Percentiles rank a stretch among this genome's conserved stretches.
phyloP scores from a whole-genome alignment of 352 stramenopile species.

The Phytopythium sindhum region DNA sequence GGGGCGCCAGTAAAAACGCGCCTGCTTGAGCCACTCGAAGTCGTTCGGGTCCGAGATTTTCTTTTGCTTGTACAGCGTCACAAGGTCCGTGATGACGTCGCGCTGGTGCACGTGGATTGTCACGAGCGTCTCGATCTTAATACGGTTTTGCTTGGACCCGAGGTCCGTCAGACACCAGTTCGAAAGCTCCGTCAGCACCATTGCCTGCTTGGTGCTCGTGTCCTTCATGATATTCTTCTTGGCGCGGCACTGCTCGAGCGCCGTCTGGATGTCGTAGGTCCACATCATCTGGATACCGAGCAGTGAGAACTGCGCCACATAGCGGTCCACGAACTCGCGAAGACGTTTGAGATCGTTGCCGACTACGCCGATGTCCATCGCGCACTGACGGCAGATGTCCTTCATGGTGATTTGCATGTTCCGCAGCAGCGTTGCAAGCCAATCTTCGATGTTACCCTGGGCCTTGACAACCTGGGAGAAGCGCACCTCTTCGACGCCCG shows the following conservation, averaged over 20 bases:
- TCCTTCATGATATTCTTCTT: constrained; percentile 99
- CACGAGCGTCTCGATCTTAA: constrained; percentile 98
- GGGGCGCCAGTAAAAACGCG: constrained; percentile 97
- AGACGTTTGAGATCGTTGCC: constrained; percentile 91
- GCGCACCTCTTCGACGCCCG: constrained; percentile 92
- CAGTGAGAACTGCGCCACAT: constrained; percentile 94
- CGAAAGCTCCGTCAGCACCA: constrained; percentile 93
- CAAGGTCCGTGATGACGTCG: constrained; percentile 96
- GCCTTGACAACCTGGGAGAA: constrained; percentile 95
- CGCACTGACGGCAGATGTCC: constrained; percentile 93
- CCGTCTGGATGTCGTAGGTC: constrained; percentile 94
- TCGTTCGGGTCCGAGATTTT: constrained; percentile 97
- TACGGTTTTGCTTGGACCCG: constrained; percentile 95
- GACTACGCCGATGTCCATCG: constrained; percentile 90
- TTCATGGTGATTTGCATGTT: constrained; percentile 98
- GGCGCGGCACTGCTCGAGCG: constrained; percentile 92
- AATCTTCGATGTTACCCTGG: constrained; percentile 98
- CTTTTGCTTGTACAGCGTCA: constrained; percentile 93
- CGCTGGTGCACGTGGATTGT: constrained; percentile 98
- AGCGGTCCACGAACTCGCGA: constrained; percentile 93
- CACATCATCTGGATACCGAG: constrained; percentile 97
- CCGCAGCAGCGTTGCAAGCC: constrained; percentile 94
- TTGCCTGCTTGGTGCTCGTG: constrained; percentile 92
- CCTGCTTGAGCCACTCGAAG: constrained; percentile 99
- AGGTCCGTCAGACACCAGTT: constrained; percentile 97